These are phyloP conservation scores for Globisporangium splendens DNA, from an alignment of 352 stramenopile genomes.

Conservation along the genomic window DNA sequence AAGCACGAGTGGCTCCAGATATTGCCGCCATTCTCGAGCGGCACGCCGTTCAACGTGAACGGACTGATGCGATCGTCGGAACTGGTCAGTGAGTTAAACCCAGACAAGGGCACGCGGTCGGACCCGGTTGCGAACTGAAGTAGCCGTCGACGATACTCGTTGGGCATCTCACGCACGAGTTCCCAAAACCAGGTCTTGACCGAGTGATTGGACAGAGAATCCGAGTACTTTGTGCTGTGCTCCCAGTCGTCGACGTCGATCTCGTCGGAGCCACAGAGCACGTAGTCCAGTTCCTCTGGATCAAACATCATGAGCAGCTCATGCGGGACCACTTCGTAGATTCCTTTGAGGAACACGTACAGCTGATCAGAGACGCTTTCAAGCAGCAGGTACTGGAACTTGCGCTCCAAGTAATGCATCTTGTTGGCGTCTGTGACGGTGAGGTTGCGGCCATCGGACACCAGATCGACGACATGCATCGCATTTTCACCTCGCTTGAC, in stretches of 20 bases:
- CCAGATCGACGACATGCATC: constrained; percentile 28
- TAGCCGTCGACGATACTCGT: constrained; percentile 20
- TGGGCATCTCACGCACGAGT: constrained; percentile 57
- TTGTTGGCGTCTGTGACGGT: constrained; percentile 91
- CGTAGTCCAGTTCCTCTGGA: constrained; percentile 92
- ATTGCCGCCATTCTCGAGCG: background rate
- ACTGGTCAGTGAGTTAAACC: constrained; percentile 26
- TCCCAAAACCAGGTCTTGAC: constrained; percentile 18
- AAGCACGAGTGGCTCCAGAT: constrained; percentile 8
- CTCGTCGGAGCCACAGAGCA: constrained; percentile 90
- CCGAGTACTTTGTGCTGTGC: too few relatives aligned
- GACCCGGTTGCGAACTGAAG: constrained; percentile 42
- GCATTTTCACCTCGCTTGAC: background rate
- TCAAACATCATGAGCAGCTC: constrained; percentile 92
- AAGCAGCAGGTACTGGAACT: constrained; percentile 89
- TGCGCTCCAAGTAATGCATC: constrained; percentile 81
- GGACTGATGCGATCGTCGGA: constrained; percentile 26
- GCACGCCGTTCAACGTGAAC: constrained; percentile 26
- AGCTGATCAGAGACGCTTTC: constrained; percentile 80
- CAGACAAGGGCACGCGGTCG: constrained; percentile 25
- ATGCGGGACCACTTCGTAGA: constrained; percentile 92
- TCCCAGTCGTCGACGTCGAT: constrained; percentile 96
- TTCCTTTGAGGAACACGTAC: constrained; percentile 78
- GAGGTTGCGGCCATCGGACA: constrained; percentile 37
- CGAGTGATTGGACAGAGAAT: background rate